These are phyloP conservation scores for Stagonosporopsis tanaceti DNA, from an alignment of 2,329 filamentous ascomycete genomes.

Conservation along the genomic window DNA sequence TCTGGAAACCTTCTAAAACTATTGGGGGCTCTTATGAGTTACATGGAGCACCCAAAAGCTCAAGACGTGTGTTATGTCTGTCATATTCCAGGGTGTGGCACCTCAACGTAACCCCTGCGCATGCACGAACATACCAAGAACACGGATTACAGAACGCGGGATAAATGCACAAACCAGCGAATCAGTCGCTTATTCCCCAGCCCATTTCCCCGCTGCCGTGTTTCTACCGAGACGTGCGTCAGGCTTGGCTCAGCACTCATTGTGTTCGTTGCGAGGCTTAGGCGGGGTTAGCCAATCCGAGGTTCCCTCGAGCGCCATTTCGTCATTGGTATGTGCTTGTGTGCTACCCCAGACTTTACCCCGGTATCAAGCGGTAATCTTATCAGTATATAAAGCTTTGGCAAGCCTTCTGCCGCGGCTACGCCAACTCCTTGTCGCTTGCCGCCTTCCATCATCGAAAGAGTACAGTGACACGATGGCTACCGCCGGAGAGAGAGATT, in stretches of 20 bases:
- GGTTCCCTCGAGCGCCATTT: constrained; percentile 5
- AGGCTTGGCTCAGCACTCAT: not conserved
- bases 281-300: constrained; percentile 15
- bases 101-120: too few species aligned
- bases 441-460: not conserved
- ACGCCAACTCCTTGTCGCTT: not conserved
- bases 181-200: not conserved
- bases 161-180: not conserved
- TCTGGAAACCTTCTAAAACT: not conserved
- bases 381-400: constrained; percentile 9
- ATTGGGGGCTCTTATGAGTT: not conserved
- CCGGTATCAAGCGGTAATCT: constrained; percentile 8
- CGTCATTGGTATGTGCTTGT: constrained; percentile 12
- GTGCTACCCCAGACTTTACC: constrained; percentile 15
- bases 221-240: constrained; percentile 1
- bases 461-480: constrained; percentile 2
- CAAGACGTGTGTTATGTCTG: not conserved
- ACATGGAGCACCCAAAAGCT: not conserved
- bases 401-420: constrained; percentile 10
- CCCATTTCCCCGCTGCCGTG: not conserved
- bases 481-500: constrained; percentile 6
- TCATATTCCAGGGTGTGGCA: not conserved
- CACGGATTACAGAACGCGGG: not conserved
- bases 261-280: constrained; percentile 1
- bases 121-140: not conserved